These are phyloP conservation scores for Talaromyces albobiverticillius DNA, from an alignment of 2,329 filamentous ascomycete genomes.

Conservation along the genomic window DNA sequence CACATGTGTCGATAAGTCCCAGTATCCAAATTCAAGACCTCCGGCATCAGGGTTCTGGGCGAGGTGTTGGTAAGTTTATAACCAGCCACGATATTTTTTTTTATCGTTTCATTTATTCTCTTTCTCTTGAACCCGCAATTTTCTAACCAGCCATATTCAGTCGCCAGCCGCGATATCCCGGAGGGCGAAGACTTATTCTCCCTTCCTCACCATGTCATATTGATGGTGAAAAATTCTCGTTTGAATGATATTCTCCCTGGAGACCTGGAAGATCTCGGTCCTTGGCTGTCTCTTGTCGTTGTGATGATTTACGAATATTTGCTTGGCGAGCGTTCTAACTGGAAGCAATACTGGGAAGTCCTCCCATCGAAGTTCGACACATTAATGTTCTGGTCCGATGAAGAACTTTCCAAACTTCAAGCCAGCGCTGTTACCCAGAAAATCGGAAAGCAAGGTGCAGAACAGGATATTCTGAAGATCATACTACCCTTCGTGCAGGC, in stretches of 20 bases:
- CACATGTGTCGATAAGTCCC: conserved; percentile 54
- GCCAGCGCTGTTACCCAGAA: conserved; percentile 73
- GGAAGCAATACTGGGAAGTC: conserved; percentile 75
- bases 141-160: conserved; percentile 40
- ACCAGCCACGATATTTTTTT: conserved; percentile 17
- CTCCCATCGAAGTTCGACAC: conserved; percentile 74
- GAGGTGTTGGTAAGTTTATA: conserved; percentile 59
- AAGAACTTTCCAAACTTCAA: conserved; percentile 70
- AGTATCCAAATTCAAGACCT: conserved; percentile 61
- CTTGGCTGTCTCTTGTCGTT: conserved; percentile 65
- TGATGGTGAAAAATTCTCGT: conserved; percentile 70
- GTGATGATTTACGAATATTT: conserved; percentile 76
- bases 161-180: conserved; percentile 66
- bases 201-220: conserved; percentile 68
- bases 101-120: conserved; percentile 11
- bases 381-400: conserved; percentile 80
- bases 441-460: conserved; percentile 70
- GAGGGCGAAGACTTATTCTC: conserved; percentile 77
- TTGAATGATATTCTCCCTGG: conserved; percentile 58
- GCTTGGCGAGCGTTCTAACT: conserved; percentile 59
- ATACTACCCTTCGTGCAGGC: conserved; percentile 52
- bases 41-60: conserved; percentile 53
- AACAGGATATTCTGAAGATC: conserved; percentile 62
- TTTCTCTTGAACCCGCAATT: conserved; percentile 9
- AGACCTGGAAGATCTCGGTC: conserved; percentile 50